Evolutionary conservation across 1,284 basidiomycete species (phyloP).

Genomic region (Cutaneotrichosporon spelunceum): DNA sequence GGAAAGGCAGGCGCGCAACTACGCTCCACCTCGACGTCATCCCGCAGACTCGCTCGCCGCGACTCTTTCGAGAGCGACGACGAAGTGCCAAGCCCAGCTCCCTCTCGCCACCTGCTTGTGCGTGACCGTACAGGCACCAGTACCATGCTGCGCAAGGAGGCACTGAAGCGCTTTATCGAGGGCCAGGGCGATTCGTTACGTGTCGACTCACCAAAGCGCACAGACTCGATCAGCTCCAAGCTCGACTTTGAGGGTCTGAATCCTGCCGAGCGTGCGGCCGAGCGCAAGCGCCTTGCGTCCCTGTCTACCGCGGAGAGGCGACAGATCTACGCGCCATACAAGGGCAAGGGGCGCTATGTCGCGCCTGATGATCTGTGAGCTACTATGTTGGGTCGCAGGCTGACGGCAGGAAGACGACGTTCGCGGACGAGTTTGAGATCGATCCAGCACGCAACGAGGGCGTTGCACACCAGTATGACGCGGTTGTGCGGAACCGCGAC

Average conservation of each 20-base stretch:
- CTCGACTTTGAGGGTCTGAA: conserved; percentile 32
- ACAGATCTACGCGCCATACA: conserved; percentile 42
- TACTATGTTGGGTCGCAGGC: background rate
- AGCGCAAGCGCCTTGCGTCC: conserved; percentile 30
- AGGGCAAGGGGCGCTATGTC: conserved; percentile 43
- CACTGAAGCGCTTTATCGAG: conserved; percentile 3
- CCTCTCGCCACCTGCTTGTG: conserved; percentile 25
- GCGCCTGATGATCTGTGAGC: conserved; percentile 39
- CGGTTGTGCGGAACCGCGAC: conserved; percentile 68
- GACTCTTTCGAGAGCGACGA: conserved; percentile 18
- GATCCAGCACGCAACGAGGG: conserved; percentile 66
- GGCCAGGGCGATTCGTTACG: background rate
- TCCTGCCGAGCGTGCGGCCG: conserved; percentile 32
- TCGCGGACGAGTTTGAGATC: conserved; percentile 67
- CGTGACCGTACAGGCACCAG: conserved; percentile 30
- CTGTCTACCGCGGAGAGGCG: conserved; percentile 33
- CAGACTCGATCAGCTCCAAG: conserved; percentile 14
- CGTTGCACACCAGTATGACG: conserved; percentile 65
- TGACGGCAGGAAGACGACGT: conserved; percentile 49
- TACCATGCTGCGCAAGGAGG: conserved; percentile 6
- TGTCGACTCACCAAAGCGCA: background rate
- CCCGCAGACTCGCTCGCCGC: background rate
- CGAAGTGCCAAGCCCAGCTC: background rate
- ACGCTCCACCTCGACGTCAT: background rate
- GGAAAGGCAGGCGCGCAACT: background rate